A percentile compares a stretch with the other conserved stretches of the same genome.
These are phyloP conservation scores for Heliosperma pusillum DNA, from an alignment of 148 eudicot species.

Conservation along the genomic window DNA sequence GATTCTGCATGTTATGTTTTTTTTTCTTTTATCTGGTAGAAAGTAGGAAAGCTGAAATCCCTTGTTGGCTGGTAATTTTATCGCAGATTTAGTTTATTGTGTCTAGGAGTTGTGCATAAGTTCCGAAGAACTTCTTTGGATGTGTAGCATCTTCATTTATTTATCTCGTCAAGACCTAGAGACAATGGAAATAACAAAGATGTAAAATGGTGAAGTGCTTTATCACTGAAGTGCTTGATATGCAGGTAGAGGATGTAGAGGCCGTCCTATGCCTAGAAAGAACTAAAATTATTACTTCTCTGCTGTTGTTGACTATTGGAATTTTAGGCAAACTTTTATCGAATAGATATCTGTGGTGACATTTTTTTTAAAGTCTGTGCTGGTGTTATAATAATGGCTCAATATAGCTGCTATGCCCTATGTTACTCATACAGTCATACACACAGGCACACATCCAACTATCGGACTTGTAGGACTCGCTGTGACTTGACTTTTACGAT, in stretches of 20 bases:
- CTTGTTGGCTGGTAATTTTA: neutral
- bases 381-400: neutral
- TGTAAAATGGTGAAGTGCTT: too few relatives aligned
- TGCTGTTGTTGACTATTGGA: neutral
- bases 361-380: neutral
- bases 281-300: neutral
- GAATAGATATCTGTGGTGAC: neutral
- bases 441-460: too few relatives aligned
- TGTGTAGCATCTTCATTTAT: neutral
- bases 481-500: too few relatives aligned
- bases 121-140: neutral
- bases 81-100: neutral
- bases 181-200: neutral
- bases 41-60: neutral
- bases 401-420: neutral
- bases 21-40: neutral
- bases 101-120: neutral
- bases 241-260: too few relatives aligned
- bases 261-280: too few relatives aligned
- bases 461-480: too few relatives aligned
- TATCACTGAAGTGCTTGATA: too few relatives aligned
- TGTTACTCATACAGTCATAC: too few relatives aligned
- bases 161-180: neutral
- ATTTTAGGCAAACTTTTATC: neutral
- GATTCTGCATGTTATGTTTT: neutral